Evolutionary conservation across 805 yeast genomes (phyloP).

Genomic region (Limtongia smithiae): DNA sequence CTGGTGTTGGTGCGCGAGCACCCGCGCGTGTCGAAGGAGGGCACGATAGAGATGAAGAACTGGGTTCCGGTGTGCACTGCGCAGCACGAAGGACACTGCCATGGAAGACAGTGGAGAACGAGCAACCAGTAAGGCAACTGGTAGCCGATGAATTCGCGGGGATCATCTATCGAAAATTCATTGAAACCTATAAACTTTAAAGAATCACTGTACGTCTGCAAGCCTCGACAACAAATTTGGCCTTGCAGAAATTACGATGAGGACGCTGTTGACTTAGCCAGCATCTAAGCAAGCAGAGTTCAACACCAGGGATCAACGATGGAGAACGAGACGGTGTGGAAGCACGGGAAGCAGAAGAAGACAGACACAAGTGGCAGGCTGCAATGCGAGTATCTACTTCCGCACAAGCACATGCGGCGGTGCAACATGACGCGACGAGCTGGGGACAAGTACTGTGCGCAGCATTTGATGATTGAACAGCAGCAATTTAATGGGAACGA

Average conservation of each 20-base stretch:
- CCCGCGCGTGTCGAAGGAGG: conserved; percentile 7
- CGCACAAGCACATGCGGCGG: conserved; percentile 47
- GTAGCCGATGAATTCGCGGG: background rate
- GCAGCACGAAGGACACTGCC: background rate
- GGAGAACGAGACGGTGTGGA: background rate
- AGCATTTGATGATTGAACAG: conserved; percentile 45
- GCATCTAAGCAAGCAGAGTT: no score
- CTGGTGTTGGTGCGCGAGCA: background rate
- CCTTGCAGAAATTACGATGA: no score
- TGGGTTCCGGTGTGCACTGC: conserved; percentile 7
- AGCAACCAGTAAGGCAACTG: background rate
- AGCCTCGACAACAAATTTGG: no score
- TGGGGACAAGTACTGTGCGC: conserved; percentile 55
- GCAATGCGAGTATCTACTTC: conserved; percentile 46
- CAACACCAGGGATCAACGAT: conserved; percentile 1
- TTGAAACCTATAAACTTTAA: no score
- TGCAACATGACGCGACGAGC: conserved; percentile 61
- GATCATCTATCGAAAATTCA: background rate
- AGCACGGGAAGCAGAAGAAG: background rate
- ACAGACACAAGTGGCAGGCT: background rate
- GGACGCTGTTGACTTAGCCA: no score
- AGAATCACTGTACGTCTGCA: no score
- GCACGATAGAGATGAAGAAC: conserved; percentile 16
- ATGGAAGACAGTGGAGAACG: background rate
- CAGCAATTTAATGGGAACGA: background rate